These are phyloP conservation scores for Auricularia cornea DNA, from an alignment of 768 basidiomycete species.

Conservation along the genomic window DNA sequence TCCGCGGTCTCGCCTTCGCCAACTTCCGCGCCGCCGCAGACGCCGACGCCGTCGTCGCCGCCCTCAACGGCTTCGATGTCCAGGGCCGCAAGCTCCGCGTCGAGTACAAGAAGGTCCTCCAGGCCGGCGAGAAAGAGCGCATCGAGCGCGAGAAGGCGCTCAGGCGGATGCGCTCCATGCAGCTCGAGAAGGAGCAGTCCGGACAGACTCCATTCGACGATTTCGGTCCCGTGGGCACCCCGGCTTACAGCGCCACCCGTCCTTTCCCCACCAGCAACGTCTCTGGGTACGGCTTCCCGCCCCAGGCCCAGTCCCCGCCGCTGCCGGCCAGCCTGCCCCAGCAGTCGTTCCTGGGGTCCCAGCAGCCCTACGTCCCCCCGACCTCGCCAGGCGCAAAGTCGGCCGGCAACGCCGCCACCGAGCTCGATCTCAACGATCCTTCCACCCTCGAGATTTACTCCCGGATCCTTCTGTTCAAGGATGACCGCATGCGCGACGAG, in stretches of 20 bases:
- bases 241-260: slow-evolving; percentile 22
- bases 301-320: slow-evolving; percentile 35
- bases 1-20: slow-evolving; percentile 96
- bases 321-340: neutral
- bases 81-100: slow-evolving; percentile 96
- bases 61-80: slow-evolving; percentile 92
- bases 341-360: slow-evolving; percentile 10
- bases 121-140: slow-evolving; percentile 96
- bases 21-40: slow-evolving; percentile 90
- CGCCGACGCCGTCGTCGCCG: slow-evolving; percentile 91
- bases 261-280: neutral
- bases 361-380: slow-evolving; percentile 48
- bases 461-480: slow-evolving; percentile 92
- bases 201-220: slow-evolving; percentile 50
- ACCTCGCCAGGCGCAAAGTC: slow-evolving; percentile 60
- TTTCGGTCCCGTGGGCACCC: slow-evolving; percentile 49
- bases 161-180: slow-evolving; percentile 95
- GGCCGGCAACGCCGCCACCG: slow-evolving; percentile 35
- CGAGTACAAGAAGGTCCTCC: slow-evolving; percentile 99
- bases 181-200: slow-evolving; percentile 74
- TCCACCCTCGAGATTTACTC: slow-evolving; percentile 96
- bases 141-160: slow-evolving; percentile 99
- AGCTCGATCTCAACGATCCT: slow-evolving; percentile 94
- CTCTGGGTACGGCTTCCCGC: slow-evolving; percentile 31
- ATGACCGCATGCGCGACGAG: slow-evolving; percentile 94